Conservation (phyloP, 495 filamentous ascomycete species). For the Podospora pseudopauciseta region DNA sequence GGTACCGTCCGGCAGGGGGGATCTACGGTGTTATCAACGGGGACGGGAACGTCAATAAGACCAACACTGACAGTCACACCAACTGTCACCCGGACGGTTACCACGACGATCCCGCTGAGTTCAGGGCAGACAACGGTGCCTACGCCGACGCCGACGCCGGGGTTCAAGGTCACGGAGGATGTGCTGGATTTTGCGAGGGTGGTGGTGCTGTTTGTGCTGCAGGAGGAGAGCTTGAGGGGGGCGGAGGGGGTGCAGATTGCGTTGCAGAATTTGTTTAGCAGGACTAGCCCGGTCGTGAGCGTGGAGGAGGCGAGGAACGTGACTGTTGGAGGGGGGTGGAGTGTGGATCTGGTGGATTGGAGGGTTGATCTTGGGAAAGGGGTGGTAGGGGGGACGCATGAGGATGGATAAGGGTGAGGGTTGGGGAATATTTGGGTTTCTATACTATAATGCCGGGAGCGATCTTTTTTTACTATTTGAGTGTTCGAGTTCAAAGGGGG, state of each 20-base stretch:
- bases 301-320: conserved; percentile 39
- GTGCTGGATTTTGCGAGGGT: conserved; percentile 65
- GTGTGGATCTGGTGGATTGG: conserved; percentile 47
- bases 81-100: conserved; percentile 26
- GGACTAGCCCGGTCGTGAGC: conserved; percentile 19
- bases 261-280: conserved; percentile 53
- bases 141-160: conserved; percentile 25
- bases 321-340: conserved; percentile 40
- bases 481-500: too few relatives aligned
- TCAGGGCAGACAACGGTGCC: conserved; percentile 18
- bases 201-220: conserved; percentile 59
- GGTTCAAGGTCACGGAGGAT: conserved; percentile 44
- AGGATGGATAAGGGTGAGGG: not conserved
- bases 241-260: conserved; percentile 56
- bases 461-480: not conserved
- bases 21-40: conserved; percentile 26
- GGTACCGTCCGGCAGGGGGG: not conserved
- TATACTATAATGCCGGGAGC: not conserved
- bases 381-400: conserved; percentile 10
- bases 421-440: not conserved
- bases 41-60: conserved; percentile 13
- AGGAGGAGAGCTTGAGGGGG: conserved; percentile 47
- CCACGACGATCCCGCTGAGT: conserved; percentile 29
- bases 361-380: conserved; percentile 15
- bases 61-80: conserved; percentile 20